These are phyloP conservation scores for Stephanodiscus minutulus DNA, from an alignment of 108 stramenopile genomes.

Conservation along the genomic window DNA sequence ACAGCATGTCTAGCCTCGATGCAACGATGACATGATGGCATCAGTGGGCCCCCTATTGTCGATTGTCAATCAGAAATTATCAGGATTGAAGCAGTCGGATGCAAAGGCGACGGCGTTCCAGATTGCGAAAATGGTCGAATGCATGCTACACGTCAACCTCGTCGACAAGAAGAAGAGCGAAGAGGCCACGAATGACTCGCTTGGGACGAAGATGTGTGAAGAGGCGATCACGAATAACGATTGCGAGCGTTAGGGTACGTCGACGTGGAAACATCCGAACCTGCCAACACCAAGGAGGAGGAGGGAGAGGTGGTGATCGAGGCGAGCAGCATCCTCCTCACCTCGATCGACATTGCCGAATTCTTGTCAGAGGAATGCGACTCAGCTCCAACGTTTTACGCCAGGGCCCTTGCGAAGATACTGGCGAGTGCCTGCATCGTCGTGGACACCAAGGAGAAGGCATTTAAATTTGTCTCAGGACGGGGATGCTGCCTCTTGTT, in stretches of 20 bases:
- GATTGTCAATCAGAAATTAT: conserved; percentile 51
- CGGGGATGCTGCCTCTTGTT: too few relatives aligned
- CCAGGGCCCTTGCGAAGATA: conserved; percentile 64
- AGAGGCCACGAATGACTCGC: not conserved
- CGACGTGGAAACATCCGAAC: not conserved
- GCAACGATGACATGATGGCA: conserved; percentile 56
- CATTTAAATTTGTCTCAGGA: too few relatives aligned
- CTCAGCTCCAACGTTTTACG: conserved; percentile 41
- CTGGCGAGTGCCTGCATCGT: conserved; percentile 56
- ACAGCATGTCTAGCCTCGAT: conserved; percentile 53
- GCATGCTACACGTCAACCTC: conserved; percentile 55
- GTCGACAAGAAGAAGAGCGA: conserved; percentile 48
- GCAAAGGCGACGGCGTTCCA: conserved; percentile 53
- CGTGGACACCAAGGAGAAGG: conserved; percentile 37
- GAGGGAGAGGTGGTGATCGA: conserved; percentile 17
- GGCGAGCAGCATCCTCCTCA: conserved; percentile 49
- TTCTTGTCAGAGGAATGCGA: conserved; percentile 47
- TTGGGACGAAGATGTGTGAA: conserved; percentile 7
- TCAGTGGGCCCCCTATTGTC: conserved; percentile 47
- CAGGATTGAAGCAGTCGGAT: conserved; percentile 31
- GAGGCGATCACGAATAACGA: conserved; percentile 2
- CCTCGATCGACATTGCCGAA: conserved; percentile 60
- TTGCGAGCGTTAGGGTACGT: conserved; percentile 2
- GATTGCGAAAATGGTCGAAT: conserved; percentile 72
- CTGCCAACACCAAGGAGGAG: conserved; percentile 2